These are phyloP conservation scores for Hordeum vulgare DNA, from an alignment of 176 grass and related monocot species.

Conservation along the genomic window DNA sequence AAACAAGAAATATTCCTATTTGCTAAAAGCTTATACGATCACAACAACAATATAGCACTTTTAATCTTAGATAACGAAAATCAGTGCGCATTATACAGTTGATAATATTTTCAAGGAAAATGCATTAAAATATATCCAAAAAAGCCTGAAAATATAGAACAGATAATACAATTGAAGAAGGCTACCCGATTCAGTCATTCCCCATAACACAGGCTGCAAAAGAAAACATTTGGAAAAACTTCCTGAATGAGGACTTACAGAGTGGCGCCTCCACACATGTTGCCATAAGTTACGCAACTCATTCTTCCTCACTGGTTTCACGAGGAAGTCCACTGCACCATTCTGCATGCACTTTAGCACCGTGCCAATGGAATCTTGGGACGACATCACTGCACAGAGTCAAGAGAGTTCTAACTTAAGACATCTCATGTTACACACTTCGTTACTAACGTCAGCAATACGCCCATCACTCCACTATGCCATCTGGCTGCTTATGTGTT, in stretches of 20 bases:
- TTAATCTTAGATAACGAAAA: not conserved
- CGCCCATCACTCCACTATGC: not conserved
- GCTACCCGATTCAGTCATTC: not conserved
- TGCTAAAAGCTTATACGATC: not conserved
- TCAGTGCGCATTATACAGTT: not conserved
- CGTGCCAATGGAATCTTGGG: slow-evolving; percentile 87
- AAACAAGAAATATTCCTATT: not conserved
- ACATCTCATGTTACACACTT: not conserved
- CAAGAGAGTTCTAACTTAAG: not conserved
- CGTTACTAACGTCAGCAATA: not conserved
- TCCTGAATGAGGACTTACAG: slow-evolving; percentile 48
- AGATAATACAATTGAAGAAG: not conserved
- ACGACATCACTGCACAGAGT: slow-evolving; percentile 77
- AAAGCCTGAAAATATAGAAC: no score
- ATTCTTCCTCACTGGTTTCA: slow-evolving; percentile 93
- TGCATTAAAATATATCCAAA: no score
- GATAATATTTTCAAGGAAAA: not conserved
- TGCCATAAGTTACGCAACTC: slow-evolving; percentile 94
- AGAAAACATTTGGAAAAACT: not conserved
- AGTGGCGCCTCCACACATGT: slow-evolving; percentile 96
- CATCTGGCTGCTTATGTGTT: not conserved
- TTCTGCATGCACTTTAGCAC: slow-evolving; percentile 98
- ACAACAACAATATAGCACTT: not conserved
- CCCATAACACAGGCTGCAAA: not conserved
- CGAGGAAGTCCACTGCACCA: slow-evolving; percentile 87